Evolutionary conservation across 805 yeast species (phyloP), one percentile per base, ranked within the genome.

Genomic region (Starmerella geochares): DNA sequence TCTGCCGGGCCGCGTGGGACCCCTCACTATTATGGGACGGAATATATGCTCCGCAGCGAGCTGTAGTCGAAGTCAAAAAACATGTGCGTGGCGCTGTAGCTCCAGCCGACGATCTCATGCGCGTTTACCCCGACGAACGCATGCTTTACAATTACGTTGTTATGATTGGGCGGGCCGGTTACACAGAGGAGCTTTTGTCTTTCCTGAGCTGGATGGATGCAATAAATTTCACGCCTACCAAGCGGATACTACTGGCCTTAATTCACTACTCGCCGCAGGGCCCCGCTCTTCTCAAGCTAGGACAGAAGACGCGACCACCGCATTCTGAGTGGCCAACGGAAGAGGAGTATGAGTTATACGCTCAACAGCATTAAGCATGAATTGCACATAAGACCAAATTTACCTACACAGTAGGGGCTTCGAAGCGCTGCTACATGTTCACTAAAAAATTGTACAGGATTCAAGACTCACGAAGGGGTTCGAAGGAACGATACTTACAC

Each of bases 191-290:
- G 58, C 59, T 81, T n/a, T 63, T 74, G 0, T 71, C 67, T 32
- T 64, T 81, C 5, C 61, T 80, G 28, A 67, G 70, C 24, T 73
- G 78, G 73, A 75, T 86, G 80, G 78, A 76, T 33, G 60, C 63
- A 2, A 57, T 79, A 8, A 60, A 65, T 16, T 72, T 68, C 46
- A 53, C 49, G 2, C 84, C 84, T 0, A 56, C 63, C 33, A 64
- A 62, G 37, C 59, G 59, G 17, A 66, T 75, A 0, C 61, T 79
- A 19, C 56, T 70, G 16, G 63, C 67, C 40, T 57, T 78, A 14
- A 62, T 78, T 19, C 46, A 53, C 29, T 55, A 54, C 40, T 52
- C 64, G 9, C 65, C 65, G 1, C 59, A 63, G 41, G 63, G 67
- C 2, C 54, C 54, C 2, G 59, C 59, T 10, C 49, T 64, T 41